These are phyloP conservation scores for Royoungia palumana DNA, from an alignment of 768 basidiomycete species.

Conservation along the genomic window DNA sequence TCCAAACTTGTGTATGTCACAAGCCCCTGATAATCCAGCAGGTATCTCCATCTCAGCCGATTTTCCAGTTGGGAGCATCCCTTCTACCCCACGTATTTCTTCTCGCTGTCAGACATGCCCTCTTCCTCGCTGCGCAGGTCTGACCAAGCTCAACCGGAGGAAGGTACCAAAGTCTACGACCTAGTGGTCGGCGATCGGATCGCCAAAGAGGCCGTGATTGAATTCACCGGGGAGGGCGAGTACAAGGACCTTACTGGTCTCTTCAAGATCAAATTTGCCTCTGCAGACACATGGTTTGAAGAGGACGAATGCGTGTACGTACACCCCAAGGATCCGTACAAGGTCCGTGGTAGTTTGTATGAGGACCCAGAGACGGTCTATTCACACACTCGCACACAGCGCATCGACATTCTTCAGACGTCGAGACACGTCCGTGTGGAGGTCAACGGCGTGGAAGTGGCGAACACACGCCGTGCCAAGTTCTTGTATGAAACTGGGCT, in stretches of 20 bases:
- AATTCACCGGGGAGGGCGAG: constrained; percentile 27
- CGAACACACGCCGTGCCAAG: constrained; percentile 51
- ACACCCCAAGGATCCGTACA: constrained; percentile 69
- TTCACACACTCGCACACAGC: constrained; percentile 33
- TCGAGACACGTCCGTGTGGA: constrained; percentile 61
- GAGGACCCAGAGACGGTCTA: no score
- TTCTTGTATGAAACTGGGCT: constrained; percentile 59
- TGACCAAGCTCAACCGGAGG: constrained; percentile 27
- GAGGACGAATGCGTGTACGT: constrained; percentile 60
- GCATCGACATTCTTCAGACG: constrained; percentile 57
- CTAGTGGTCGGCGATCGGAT: constrained; percentile 40
- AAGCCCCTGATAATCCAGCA: not conserved
- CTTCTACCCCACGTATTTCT: constrained; percentile 55
- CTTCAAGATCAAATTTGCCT: constrained; percentile 46
- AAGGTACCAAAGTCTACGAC: constrained; percentile 41
- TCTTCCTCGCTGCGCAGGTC: constrained; percentile 38
- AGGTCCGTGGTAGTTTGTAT: constrained; percentile 36
- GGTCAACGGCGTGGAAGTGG: constrained; percentile 58
- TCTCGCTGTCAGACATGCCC: constrained; percentile 44
- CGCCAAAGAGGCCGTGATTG: constrained; percentile 39
- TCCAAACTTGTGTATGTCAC: constrained; percentile 57
- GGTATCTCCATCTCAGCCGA: not conserved
- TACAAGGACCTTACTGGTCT: constrained; percentile 43
- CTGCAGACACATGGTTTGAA: constrained; percentile 64
- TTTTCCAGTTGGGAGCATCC: constrained; percentile 51